Percentiles rank a stretch among this genome's conserved stretches.
phyloP scores from a whole-genome alignment of 495 filamentous ascomycete species.

The Stereocaulon alpinum region DNA sequence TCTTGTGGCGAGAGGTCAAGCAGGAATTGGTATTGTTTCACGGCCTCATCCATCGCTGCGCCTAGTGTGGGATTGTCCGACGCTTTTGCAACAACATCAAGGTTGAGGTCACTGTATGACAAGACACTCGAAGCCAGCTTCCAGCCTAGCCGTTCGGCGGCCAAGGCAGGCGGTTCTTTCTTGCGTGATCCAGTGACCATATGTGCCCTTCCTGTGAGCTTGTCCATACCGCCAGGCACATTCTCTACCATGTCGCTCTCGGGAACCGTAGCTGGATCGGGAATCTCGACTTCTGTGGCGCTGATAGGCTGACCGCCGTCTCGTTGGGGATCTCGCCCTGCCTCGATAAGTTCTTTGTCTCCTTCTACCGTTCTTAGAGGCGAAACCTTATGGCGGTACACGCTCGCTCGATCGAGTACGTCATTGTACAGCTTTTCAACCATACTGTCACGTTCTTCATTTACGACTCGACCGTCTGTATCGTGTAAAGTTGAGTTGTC shows the following conservation, averaged over 20 bases:
- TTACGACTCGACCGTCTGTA: constrained; percentile 67
- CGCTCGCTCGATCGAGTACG: constrained; percentile 78
- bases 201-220: constrained; percentile 49
- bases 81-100: constrained; percentile 54
- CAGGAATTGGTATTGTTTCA: constrained; percentile 74
- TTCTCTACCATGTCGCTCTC: constrained; percentile 33
- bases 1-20: constrained; percentile 77
- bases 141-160: constrained; percentile 76
- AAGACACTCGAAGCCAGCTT: constrained; percentile 53
- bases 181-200: constrained; percentile 46
- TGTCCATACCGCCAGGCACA: constrained; percentile 48
- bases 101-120: constrained; percentile 55
- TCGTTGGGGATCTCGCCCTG: constrained; percentile 67
- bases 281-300: constrained; percentile 33
- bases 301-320: constrained; percentile 44
- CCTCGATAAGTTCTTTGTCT: constrained; percentile 71
- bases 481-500: constrained; percentile 89
- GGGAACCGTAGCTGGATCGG: constrained; percentile 22
- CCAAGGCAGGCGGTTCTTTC: constrained; percentile 52
- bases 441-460: constrained; percentile 67
- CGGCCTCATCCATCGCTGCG: constrained; percentile 77
- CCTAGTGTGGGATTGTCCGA: constrained; percentile 64
- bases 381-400: constrained; percentile 68
- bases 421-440: constrained; percentile 91
- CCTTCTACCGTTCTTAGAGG: constrained; percentile 67